These are phyloP conservation scores for Acanthamoeba sp. DNA, from an alignment of 208 protist genomes.

Conservation along the genomic window DNA sequence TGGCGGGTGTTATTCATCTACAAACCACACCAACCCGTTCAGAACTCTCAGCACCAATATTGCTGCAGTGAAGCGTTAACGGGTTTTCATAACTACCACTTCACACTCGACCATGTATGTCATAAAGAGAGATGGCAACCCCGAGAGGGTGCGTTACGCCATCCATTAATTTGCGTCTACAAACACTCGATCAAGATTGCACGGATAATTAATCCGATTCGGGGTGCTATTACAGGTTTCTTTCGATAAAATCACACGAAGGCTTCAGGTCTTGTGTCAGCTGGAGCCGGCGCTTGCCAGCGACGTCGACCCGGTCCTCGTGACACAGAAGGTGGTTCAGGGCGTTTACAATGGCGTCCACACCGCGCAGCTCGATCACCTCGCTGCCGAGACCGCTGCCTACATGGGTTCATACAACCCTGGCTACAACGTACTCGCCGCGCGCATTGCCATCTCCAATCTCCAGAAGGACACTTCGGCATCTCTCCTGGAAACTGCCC, in stretches of 20 bases:
- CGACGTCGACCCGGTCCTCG: slow-evolving; percentile 81
- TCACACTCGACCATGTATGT: slow-evolving; percentile 65
- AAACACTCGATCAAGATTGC: neutral
- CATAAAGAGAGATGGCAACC: slow-evolving; percentile 74
- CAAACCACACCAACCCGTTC: no score
- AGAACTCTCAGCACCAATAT: no score
- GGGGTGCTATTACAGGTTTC: slow-evolving; percentile 78
- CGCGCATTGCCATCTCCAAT: slow-evolving; percentile 97
- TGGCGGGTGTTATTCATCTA: no score
- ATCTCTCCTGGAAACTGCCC: slow-evolving; percentile 93
- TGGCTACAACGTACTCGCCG: slow-evolving; percentile 98
- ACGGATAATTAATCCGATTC: neutral
- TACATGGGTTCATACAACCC: slow-evolving; percentile 95
- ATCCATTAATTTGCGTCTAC: no score
- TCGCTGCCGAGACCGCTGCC: slow-evolving; percentile 97
- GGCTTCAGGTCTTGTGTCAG: slow-evolving; percentile 84
- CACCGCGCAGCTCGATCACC: slow-evolving; percentile 95
- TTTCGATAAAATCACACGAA: slow-evolving; percentile 86
- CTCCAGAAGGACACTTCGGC: slow-evolving; percentile 97
- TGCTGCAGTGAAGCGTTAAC: no score
- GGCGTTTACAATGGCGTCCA: slow-evolving; percentile 94
- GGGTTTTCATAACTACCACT: neutral
- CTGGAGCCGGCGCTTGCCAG: slow-evolving; percentile 81
- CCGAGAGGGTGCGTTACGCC: slow-evolving; percentile 46
- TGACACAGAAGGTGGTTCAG: slow-evolving; percentile 92